Conservation (phyloP, 169 alveolate genomes). For the Eimeria tenella region DNA sequence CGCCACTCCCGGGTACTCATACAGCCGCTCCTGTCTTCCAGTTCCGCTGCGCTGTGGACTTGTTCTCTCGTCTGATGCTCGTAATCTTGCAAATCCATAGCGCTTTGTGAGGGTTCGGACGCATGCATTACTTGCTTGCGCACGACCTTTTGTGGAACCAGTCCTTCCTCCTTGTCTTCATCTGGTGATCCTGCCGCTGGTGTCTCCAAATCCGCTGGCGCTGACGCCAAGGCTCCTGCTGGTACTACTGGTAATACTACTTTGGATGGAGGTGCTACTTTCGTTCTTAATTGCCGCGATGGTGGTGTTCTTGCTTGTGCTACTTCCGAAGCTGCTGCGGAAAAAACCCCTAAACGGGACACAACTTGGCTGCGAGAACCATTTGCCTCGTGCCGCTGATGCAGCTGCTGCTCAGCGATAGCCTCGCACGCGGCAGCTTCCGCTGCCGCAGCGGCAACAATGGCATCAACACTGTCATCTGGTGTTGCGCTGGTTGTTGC, state of each 20-base stretch:
- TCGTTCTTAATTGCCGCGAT: not conserved
- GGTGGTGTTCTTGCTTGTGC: not conserved
- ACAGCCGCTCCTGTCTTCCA: not conserved
- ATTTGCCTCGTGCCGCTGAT: constrained; percentile 2
- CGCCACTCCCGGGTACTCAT: not conserved
- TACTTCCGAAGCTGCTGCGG: not conserved
- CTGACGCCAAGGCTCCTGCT: not conserved
- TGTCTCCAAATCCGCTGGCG: not conserved
- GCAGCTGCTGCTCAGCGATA: constrained; percentile 43
- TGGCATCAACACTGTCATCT: constrained; percentile 39
- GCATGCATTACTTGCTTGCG: constrained; percentile 5
- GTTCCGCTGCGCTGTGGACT: not conserved
- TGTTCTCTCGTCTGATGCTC: not conserved
- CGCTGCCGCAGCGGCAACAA: constrained; percentile 1
- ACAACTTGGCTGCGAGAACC: not conserved
- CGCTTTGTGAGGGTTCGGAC: not conserved
- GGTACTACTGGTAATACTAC: not conserved
- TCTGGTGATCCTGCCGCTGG: not conserved
- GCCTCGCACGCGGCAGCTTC: constrained; percentile 32
- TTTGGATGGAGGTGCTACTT: not conserved
- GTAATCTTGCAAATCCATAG: not conserved
- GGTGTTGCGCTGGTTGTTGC: not conserved
- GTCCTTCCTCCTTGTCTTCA: constrained; percentile 43
- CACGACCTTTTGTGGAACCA: not conserved
- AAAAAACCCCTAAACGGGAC: not conserved